These are phyloP conservation scores for Coemansia reversa DNA, from an alignment of 192 early-diverging fungal genomes.

Conservation along the genomic window DNA sequence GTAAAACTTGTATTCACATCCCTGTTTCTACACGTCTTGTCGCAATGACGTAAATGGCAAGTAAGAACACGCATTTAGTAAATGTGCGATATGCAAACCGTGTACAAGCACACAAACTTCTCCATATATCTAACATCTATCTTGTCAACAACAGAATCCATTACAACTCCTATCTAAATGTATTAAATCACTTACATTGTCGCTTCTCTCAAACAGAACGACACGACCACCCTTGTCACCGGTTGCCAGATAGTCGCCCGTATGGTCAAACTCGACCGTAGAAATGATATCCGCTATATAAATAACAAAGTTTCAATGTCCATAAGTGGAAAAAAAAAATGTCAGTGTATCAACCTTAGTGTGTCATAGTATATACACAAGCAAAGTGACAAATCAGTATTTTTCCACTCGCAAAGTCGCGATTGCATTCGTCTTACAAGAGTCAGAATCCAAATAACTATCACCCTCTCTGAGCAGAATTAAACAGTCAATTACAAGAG, in stretches of 20 bases:
- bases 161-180: too few relatives aligned
- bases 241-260: slow-evolving; percentile 95
- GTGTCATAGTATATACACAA: too few relatives aligned
- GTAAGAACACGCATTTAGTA: background rate
- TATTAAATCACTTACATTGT: slow-evolving; percentile 70
- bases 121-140: background rate
- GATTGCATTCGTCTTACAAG: slow-evolving; percentile 4
- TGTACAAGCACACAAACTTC: background rate
- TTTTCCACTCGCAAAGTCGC: background rate
- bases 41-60: background rate
- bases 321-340: background rate
- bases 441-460: background rate
- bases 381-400: background rate
- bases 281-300: slow-evolving; percentile 96
- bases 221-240: slow-evolving; percentile 97
- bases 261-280: slow-evolving; percentile 96
- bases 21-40: slow-evolving; percentile 75
- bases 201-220: slow-evolving; percentile 97
- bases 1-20: slow-evolving; percentile 99
- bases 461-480: background rate
- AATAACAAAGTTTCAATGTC: background rate
- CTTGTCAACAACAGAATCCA: background rate
- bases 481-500: background rate
- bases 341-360: too few relatives aligned
- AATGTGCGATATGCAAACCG: background rate